Base-by-base conservation (phyloP, 139 green algal species). In the Chlorella sp. region DNA sequence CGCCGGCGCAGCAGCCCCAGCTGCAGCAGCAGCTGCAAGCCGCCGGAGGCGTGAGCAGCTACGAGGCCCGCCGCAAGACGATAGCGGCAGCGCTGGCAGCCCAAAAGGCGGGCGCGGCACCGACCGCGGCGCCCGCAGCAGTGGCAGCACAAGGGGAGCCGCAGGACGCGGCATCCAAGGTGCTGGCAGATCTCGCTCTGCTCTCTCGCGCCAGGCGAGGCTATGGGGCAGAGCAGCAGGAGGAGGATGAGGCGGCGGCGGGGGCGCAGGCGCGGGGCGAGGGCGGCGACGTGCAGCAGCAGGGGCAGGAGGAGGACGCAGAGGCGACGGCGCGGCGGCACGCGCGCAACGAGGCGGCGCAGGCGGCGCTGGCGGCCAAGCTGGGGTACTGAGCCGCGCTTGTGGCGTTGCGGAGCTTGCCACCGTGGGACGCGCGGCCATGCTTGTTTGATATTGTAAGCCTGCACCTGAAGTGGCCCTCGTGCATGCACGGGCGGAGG, bases 11-110 rank as follows among this genome's bases (percentile, higher is more conserved):
- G 9, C 33, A 36, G 33, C 33, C 29, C 43, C 29, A n/a, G 27
- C 35, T 35, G 3, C 35, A 38, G 40, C 48, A 33, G 65, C 29
- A n/a, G 27, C 35, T 35, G 3, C 35, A 38, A 23, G 35, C 51
- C 38, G 58, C n/a, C 4, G 33, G 23, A 8, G 51, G 29, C 38
- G 68, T 65, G 8, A 77, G 77, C 65, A 74, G 58, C 43, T 76
- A 79, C 50, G 67, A 82, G 36, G 53, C n/a, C 27, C 55, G 79
- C 33, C 62, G 79, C n/a, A 81, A 61, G 55, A 51, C 42, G 58
- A 77, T 82, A 67, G 77, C 77, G 11, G 77, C 67, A 15, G 45
- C 77, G 14, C 56, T 82, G 43, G 53, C 46, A 27, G 25, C 59
- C 55, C 55, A 66, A 56, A 77, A 76, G 36, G 71, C 46, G 21